Evolutionary conservation across 1,284 basidiomycete species (phyloP), one percentile per base, ranked within the genome.

Genomic region (Fomitopsis schrenkii): DNA sequence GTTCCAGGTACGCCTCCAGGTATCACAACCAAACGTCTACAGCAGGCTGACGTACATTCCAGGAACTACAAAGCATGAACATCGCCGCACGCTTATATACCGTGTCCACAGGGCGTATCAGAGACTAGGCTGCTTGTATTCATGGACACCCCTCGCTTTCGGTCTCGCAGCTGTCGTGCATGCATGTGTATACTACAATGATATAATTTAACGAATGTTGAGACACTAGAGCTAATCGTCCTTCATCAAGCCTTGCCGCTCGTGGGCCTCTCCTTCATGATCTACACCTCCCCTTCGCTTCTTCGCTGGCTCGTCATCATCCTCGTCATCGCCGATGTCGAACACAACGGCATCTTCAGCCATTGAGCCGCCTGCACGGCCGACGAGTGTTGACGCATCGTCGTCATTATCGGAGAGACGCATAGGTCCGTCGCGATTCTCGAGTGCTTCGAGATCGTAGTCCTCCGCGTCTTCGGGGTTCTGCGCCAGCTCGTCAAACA

Each of bases 401-500:
- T 88, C 87, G 56, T 88, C 85, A 52, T 87, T 86, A 3, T 86
- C 84, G 36, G 85, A 83, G 44, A 81, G 79, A 6, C 75, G 74
- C 60, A 75, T 72, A 1, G 69, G 67, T 1, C 70, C 69, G 28
- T 79, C 80, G 55, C 86, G 84, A 56, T 70, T 80, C 71, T 84
- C 86, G 63, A 88, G 79, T n/a, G 85, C 78, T 67, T 93, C 93
- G 42, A 94, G 82, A 70, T 96, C 95, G 71, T 95, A 97, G 71
- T 95, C 93, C 70, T 95, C 94, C 0, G 93, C 95, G 66, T 97
- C 95, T 69, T 89, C 86, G 74, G 97, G 94, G 76, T 97, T 90
- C 79, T 94, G 88, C 35, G 90, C 91, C 63, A 90, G 76, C 76
- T 93, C 93, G 67, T 91, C 93, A 60, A 87, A 94, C 89, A 92